These are phyloP conservation scores for Xylariaceae sp. DNA, from an alignment of 2,329 filamentous ascomycete species.

Conservation along the genomic window DNA sequence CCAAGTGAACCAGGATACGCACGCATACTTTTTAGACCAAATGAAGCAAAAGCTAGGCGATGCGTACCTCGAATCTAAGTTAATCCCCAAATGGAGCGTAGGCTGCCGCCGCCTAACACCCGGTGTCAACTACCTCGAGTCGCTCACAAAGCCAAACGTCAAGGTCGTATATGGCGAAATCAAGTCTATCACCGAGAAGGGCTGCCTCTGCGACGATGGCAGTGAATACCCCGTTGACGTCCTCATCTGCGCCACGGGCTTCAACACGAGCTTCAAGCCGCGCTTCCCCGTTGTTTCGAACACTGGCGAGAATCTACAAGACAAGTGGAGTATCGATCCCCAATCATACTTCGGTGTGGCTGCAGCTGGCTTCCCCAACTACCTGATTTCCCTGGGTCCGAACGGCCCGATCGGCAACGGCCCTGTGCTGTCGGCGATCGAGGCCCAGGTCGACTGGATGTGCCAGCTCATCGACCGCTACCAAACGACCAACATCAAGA, in stretches of 20 bases:
- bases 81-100: conserved; percentile 16
- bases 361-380: conserved; percentile 53
- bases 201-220: conserved; percentile 25
- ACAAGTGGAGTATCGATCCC: conserved; percentile 48
- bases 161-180: conserved; percentile 21
- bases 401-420: conserved; percentile 19
- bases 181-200: conserved; percentile 21
- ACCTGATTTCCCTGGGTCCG: conserved; percentile 50
- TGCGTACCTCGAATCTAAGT: conserved; percentile 1
- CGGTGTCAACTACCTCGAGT: conserved; percentile 31
- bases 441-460: conserved; percentile 14
- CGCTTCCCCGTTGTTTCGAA: conserved; percentile 43
- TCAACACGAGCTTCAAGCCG: conserved; percentile 20
- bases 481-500: conserved; percentile 15
- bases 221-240: conserved; percentile 27
- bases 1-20: conserved; percentile 27
- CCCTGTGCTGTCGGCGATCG: conserved; percentile 10
- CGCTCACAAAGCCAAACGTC: conserved; percentile 24
- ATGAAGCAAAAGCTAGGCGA: conserved; percentile 38
- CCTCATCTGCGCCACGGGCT: conserved; percentile 33
- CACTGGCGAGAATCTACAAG: conserved; percentile 41
- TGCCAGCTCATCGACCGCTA: conserved; percentile 15
- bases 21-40: conserved; percentile 36
- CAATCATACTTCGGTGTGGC: conserved; percentile 52
- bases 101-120: conserved; percentile 31